Percentiles rank a stretch among this genome's conserved stretches.
phyloP scores from a whole-genome alignment of 2,329 filamentous ascomycete species.

The Pseudomassariella vexata region DNA sequence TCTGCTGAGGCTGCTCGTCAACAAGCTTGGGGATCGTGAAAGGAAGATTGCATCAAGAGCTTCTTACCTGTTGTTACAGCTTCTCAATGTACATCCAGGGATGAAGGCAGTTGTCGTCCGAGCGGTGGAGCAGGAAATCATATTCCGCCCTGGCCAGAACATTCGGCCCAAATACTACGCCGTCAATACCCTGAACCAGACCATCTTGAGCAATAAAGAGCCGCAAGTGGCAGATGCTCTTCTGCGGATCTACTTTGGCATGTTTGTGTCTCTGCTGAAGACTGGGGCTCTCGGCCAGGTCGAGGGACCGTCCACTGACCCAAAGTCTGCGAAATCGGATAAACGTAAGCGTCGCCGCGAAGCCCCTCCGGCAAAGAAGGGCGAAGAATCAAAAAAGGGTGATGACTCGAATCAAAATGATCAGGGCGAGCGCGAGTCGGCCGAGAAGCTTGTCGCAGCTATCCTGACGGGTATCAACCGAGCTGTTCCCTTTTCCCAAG shows the following conservation, averaged over 20 bases:
- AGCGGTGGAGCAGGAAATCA: conserved; percentile 78
- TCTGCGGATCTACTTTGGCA: conserved; percentile 83
- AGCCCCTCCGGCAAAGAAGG: conserved; percentile 22
- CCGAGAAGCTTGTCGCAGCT: conserved; percentile 87
- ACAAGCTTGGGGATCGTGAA: conserved; percentile 92
- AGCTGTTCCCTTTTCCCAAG: conserved; percentile 85
- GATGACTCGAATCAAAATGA: conserved; percentile 25
- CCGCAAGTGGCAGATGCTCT: conserved; percentile 74
- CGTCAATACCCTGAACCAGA: conserved; percentile 95
- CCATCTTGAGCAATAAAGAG: conserved; percentile 81
- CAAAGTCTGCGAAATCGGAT: conserved; percentile 34
- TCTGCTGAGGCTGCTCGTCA: conserved; percentile 81
- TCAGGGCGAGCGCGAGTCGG: conserved; percentile 58
- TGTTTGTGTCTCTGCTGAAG: conserved; percentile 81
- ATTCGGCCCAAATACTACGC: conserved; percentile 91
- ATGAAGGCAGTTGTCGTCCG: conserved; percentile 90
- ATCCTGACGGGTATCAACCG: conserved; percentile 93
- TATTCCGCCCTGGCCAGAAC: conserved; percentile 83
- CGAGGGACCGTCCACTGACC: conserved; percentile 29
- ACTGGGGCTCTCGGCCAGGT: conserved; percentile 36
- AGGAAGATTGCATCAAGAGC: conserved; percentile 93
- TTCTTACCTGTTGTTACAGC: conserved; percentile 87
- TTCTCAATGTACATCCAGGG: conserved; percentile 80
- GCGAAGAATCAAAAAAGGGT: conserved; percentile 26
- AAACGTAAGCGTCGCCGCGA: conserved; percentile 26